phyloP scores from a whole-genome alignment of 129 eudicot genomes.

The Flaveria sonorensis region DNA sequence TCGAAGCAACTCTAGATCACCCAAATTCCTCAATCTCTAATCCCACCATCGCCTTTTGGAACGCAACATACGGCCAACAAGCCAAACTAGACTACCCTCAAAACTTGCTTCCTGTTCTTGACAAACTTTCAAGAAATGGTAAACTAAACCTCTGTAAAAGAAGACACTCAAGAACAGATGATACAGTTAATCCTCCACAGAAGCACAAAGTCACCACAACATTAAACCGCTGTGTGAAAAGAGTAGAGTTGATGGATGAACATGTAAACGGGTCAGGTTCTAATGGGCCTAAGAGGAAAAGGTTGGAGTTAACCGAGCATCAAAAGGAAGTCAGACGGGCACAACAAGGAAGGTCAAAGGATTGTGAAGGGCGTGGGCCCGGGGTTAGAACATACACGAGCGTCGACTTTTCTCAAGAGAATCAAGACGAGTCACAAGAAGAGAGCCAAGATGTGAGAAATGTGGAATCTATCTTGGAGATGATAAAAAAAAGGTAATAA shows the following conservation, averaged over 20 bases:
- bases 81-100: slow-evolving; percentile 61
- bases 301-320: slow-evolving; percentile 62
- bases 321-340: slow-evolving; percentile 91
- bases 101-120: slow-evolving; percentile 56
- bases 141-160: slow-evolving; percentile 47
- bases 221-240: slow-evolving; percentile 53
- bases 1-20: slow-evolving; percentile 65
- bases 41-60: slow-evolving; percentile 70
- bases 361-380: slow-evolving; percentile 82
- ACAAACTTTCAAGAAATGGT: slow-evolving; percentile 68
- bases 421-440: slow-evolving; percentile 66
- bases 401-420: slow-evolving; percentile 73
- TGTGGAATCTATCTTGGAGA: slow-evolving; percentile 59
- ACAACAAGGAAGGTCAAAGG: slow-evolving; percentile 69
- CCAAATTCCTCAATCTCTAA: slow-evolving; percentile 53
- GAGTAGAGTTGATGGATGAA: slow-evolving; percentile 51
- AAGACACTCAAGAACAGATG: slow-evolving; percentile 31
- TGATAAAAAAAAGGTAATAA: slow-evolving; percentile 50
- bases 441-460: slow-evolving; percentile 69
- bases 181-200: slow-evolving; percentile 8
- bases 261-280: slow-evolving; percentile 22
- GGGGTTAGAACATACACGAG: slow-evolving; percentile 74
- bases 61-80: slow-evolving; percentile 63
- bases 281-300: slow-evolving; percentile 57
- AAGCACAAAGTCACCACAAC: slow-evolving; percentile 44